These are phyloP conservation scores for Camellia granthamiana DNA, from an alignment of 148 eudicot genomes.

Conservation along the genomic window DNA sequence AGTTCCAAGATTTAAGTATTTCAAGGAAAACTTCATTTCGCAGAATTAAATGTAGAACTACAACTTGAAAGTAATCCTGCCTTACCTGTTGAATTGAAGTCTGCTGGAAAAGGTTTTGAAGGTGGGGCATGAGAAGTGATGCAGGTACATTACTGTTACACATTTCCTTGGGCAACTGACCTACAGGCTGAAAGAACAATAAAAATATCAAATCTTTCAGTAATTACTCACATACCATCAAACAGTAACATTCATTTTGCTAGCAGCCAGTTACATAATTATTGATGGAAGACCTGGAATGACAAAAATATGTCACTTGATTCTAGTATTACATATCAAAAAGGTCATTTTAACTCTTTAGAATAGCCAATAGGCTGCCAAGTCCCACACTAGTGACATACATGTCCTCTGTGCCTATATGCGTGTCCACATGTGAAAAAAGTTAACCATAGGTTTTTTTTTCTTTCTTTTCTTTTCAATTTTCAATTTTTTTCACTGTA, in stretches of 20 bases:
- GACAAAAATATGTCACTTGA: background rate
- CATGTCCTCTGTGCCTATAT: background rate
- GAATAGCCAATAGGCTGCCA: background rate
- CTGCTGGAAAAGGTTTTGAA: constrained; percentile 89
- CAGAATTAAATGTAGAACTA: background rate
- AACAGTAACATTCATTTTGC: background rate
- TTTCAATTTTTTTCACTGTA: background rate
- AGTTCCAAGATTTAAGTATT: background rate
- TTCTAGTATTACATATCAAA: background rate
- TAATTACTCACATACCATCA: background rate
- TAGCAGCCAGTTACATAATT: background rate
- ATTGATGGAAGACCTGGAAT: background rate
- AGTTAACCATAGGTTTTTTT: background rate
- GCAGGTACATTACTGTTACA: constrained; percentile 46
- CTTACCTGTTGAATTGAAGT: constrained; percentile 81
- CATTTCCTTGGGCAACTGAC: constrained; percentile 50
- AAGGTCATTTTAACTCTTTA: background rate
- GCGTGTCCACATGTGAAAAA: background rate
- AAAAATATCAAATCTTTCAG: background rate
- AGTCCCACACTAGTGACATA: background rate
- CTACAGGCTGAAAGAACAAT: constrained; percentile 46
- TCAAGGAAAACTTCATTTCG: background rate
- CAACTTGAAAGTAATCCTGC: background rate
- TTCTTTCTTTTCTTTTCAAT: background rate
- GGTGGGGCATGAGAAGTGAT: constrained; percentile 79